Evolutionary conservation across 1,284 basidiomycete genomes (phyloP).

Genomic region (Rugosomyces carneus): DNA sequence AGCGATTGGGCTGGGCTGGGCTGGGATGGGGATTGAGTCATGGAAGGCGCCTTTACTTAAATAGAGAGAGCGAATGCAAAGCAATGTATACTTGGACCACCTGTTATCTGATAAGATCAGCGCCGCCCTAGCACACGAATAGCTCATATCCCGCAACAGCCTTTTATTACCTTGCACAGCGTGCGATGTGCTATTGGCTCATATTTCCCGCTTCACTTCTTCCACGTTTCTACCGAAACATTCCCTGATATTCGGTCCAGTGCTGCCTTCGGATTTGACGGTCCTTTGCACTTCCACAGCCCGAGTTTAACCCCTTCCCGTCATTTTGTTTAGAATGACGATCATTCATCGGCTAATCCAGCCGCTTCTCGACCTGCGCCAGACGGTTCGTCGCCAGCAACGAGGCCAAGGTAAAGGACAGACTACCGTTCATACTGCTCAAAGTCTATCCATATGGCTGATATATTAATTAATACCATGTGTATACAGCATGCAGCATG

Average conservation of each 20-base stretch:
- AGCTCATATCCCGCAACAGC: constrained; percentile 28
- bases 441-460: too few relatives aligned
- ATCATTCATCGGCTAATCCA: too few relatives aligned
- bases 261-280: constrained; percentile 24
- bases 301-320: neutral
- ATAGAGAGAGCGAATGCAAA: constrained; percentile 6
- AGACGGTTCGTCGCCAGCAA: too few relatives aligned
- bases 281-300: constrained; percentile 5
- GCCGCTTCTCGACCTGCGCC: too few relatives aligned
- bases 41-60: constrained; percentile 15
- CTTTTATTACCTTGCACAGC: constrained; percentile 6
- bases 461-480: too few relatives aligned
- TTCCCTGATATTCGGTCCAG: constrained; percentile 19
- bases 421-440: too few relatives aligned
- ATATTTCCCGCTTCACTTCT: constrained; percentile 1
- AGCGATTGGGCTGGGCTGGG: constrained; percentile 11
- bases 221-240: neutral
- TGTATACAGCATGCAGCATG: too few relatives aligned
- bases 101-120: constrained; percentile 32
- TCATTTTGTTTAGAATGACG: too few relatives aligned
- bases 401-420: too few relatives aligned
- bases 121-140: constrained; percentile 18
- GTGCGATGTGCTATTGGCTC: constrained; percentile 19
- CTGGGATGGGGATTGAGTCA: constrained; percentile 12
- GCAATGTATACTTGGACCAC: constrained; percentile 16